Evolutionary conservation across 2,329 filamentous ascomycete species (phyloP).

Genomic region (Myriosclerotinia duriaeana): DNA sequence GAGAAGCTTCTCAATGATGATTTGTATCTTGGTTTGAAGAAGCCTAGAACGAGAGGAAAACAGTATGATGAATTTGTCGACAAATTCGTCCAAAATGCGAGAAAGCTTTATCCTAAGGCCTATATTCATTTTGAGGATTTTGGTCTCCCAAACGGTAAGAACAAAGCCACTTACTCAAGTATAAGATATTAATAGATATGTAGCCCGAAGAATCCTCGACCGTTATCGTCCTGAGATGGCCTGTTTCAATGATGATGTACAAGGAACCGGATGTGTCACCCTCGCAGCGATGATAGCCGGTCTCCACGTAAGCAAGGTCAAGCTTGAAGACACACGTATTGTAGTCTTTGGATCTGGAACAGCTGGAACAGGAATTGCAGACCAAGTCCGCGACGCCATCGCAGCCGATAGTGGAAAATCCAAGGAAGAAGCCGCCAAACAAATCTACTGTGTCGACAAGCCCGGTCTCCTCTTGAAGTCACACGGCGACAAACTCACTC

Average conservation of each 20-base stretch:
- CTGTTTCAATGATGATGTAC: slow-evolving; percentile 90
- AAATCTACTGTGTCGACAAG: slow-evolving; percentile 76
- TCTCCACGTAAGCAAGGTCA: slow-evolving; percentile 64
- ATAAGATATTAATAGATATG: neutral
- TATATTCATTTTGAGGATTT: slow-evolving; percentile 93
- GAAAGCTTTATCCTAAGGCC: slow-evolving; percentile 71
- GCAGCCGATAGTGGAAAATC: slow-evolving; percentile 63
- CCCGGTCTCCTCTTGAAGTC: slow-evolving; percentile 70
- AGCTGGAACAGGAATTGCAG: slow-evolving; percentile 81
- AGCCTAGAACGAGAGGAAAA: slow-evolving; percentile 65
- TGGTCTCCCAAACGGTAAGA: slow-evolving; percentile 66
- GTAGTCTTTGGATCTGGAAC: slow-evolving; percentile 79
- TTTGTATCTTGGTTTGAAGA: slow-evolving; percentile 73
- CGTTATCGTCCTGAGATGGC: slow-evolving; percentile 70
- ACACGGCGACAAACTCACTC: slow-evolving; percentile 59
- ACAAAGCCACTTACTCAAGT: too few relatives aligned
- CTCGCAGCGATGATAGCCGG: slow-evolving; percentile 79
- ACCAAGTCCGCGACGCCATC: slow-evolving; percentile 80
- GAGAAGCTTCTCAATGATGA: slow-evolving; percentile 70
- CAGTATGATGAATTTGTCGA: slow-evolving; percentile 77
- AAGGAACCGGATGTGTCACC: slow-evolving; percentile 85
- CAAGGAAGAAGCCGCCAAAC: slow-evolving; percentile 71
- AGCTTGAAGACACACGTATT: slow-evolving; percentile 67
- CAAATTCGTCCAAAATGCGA: slow-evolving; percentile 66
- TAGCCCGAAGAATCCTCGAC: slow-evolving; percentile 68